These are phyloP conservation scores for Cladosporium sp. DNA, from an alignment of 2,329 filamentous ascomycete species.

Conservation along the genomic window DNA sequence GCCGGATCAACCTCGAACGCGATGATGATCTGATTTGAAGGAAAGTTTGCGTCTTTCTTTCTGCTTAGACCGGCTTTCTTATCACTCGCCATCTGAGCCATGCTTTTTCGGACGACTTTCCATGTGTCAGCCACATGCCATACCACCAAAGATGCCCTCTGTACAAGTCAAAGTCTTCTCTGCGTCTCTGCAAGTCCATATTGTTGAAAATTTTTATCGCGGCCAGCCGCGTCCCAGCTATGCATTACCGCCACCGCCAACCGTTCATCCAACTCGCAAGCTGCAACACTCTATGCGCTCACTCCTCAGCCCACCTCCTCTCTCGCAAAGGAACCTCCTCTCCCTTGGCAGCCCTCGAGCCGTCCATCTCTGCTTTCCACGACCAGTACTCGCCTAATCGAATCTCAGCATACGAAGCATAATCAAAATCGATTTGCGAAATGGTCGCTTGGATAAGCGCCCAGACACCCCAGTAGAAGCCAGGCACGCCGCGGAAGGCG, in stretches of 20 bases:
- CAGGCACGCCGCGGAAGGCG: constrained; percentile 79
- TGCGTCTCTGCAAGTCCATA: not conserved
- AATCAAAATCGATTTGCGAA: constrained; percentile 94
- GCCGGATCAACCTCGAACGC: no score
- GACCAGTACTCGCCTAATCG: constrained; percentile 88
- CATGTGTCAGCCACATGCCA: no score
- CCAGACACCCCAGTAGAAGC: constrained; percentile 92
- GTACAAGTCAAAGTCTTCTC: no score
- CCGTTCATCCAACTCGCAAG: not conserved
- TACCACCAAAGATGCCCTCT: no score
- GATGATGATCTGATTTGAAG: no score
- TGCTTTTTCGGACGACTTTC: no score
- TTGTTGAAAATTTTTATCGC: not conserved
- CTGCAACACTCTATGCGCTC: not conserved
- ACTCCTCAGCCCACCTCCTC: constrained; percentile 68
- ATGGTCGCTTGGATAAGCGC: constrained; percentile 91
- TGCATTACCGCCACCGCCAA: not conserved
- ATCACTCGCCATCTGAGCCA: no score
- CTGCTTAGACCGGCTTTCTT: no score
- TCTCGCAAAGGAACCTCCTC: constrained; percentile 70
- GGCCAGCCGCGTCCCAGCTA: not conserved
- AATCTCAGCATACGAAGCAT: constrained; percentile 82
- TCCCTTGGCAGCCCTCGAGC: constrained; percentile 51
- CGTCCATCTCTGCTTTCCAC: constrained; percentile 73
- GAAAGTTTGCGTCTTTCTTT: no score